phyloP scores from a whole-genome alignment of 768 basidiomycete species.

The Hericium alpestre region DNA sequence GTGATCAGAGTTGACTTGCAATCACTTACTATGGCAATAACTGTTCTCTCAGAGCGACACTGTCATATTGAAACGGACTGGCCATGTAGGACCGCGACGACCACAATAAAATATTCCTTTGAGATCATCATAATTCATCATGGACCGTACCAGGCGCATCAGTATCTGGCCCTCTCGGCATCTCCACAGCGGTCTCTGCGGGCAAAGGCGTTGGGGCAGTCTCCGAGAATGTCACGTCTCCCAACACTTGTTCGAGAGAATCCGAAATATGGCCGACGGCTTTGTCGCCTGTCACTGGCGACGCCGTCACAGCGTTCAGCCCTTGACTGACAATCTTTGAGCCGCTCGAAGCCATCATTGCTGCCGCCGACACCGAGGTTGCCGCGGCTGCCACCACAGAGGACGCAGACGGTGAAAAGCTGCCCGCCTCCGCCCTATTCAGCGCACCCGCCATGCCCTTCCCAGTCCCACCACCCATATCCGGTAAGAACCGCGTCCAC shows the following conservation, averaged over 20 bases:
- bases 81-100: no score
- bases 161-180: no score
- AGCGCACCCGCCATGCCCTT: not conserved
- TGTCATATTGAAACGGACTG: no score
- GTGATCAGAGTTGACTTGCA: no score
- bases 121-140: no score
- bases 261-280: not conserved
- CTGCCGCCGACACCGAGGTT: not conserved
- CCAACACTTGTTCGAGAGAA: not conserved
- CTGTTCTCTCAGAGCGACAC: no score
- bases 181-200: no score
- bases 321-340: not conserved
- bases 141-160: no score
- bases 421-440: not conserved
- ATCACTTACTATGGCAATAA: no score
- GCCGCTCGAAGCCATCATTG: not conserved
- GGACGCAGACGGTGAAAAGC: not conserved
- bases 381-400: not conserved
- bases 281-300: not conserved
- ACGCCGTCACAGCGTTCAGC: not conserved
- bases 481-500: constrained; percentile 74
- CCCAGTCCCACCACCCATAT: not conserved
- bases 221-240: not conserved
- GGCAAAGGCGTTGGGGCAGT: not conserved
- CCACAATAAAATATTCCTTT: no score